Evolutionary conservation across 495 filamentous ascomycete genomes (phyloP), one percentile per base, ranked within the genome.

Genomic region (Tuber aestivum): DNA sequence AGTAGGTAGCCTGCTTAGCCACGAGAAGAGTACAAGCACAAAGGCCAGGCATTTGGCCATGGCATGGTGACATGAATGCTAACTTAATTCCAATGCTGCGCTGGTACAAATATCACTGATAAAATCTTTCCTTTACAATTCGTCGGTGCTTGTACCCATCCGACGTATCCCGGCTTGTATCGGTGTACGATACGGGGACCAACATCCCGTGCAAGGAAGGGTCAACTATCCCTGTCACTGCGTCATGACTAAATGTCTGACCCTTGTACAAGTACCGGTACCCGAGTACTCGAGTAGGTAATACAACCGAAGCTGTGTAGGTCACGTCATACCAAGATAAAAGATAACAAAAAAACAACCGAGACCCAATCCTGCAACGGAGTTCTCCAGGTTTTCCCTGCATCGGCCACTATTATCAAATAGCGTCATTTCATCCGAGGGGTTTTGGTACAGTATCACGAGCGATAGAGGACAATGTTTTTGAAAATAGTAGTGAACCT

Each of bases 401-500:
- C 56, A 65, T 65, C 27, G 7, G 56, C 27, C 27, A 65, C 56
- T 35, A 35, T 35, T 65, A 6, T 32, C 6, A 32, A 65, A 32
- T 35, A 65, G 56, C 27, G 27, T 27, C 56, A 65, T 65, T 65
- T 65, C 27, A 65, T 2, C 20, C 12, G 56, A 27, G 50, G 50
- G 27, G 3, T 32, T 65, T 65, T n/a, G n/a, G n/a, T n/a, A n/a
- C 56, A 27, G 27, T 3, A 65, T 65, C 56, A 65, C 27, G 56
- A 35, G 27, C 27, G 32, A 18, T 12, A 32, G 14, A 14, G 56
- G 8, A 2, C 56, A 65, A 35, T 18, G 18, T 0, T 65, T 65
- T 65, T 65, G 56, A 65, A 65, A 65, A 65, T 32, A 65, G 27
- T 65, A 27, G 56, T 65, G 56, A 65, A 65, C 27, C 56, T 65